Evolutionary conservation across 495 filamentous ascomycete species (phyloP).

Genomic region (Pseudevernia furfuracea): DNA sequence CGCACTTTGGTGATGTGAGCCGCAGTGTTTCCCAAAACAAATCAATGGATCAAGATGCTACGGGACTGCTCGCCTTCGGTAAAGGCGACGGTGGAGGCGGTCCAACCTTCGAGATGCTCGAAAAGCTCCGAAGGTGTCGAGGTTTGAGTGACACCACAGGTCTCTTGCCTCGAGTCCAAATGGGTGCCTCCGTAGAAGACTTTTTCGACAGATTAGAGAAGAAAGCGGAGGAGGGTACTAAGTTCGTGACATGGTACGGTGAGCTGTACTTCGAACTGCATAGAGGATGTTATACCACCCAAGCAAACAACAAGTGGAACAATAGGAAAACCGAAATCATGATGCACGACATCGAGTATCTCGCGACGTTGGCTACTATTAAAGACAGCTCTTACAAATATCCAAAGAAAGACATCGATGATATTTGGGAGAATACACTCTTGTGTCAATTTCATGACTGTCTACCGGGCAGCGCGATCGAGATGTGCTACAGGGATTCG

Average conservation of each 20-base stretch:
- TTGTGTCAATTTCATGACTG: conserved; percentile 98
- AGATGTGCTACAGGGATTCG: conserved; percentile 94
- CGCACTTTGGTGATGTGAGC: conserved; percentile 91
- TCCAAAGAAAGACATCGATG: conserved; percentile 82
- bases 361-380: conserved; percentile 80
- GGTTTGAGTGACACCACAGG: conserved; percentile 86
- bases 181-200: conserved; percentile 91
- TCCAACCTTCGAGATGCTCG: conserved; percentile 85
- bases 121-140: conserved; percentile 91
- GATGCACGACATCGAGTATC: conserved; percentile 76
- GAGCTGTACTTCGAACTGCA: conserved; percentile 97
- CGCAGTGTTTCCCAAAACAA: conserved; percentile 90
- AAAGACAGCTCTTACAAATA: conserved; percentile 68
- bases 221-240: conserved; percentile 57
- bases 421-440: conserved; percentile 82
- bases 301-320: conserved; percentile 92
- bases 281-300: conserved; percentile 92
- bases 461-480: conserved; percentile 87
- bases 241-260: conserved; percentile 95
- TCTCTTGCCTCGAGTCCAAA: conserved; percentile 72
- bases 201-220: conserved; percentile 83
- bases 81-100: conserved; percentile 95
- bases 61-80: conserved; percentile 84
- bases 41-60: conserved; percentile 82
- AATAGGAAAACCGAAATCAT: conserved; percentile 80